phyloP scores from a whole-genome alignment of 2,329 filamentous ascomycete genomes.

The Mycosphaerella arachidis region DNA sequence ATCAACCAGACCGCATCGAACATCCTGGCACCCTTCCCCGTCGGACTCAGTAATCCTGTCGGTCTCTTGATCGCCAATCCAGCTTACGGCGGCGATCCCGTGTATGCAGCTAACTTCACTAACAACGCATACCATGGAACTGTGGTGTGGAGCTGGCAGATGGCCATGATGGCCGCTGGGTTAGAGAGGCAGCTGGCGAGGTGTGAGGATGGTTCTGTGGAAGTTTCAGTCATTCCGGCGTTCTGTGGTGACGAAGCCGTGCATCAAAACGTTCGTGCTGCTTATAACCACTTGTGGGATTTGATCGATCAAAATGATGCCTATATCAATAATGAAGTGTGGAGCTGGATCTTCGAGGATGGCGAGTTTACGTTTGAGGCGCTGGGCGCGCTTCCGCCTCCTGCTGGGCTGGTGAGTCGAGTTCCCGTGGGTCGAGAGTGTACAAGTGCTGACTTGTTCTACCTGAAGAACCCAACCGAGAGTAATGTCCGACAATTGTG shows the following conservation, averaged over 20 bases:
- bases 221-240: constrained; percentile 30
- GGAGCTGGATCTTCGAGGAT: constrained; percentile 56
- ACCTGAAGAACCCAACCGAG: constrained; percentile 36
- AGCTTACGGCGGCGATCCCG: constrained; percentile 48
- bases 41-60: constrained; percentile 53
- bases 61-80: constrained; percentile 60
- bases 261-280: constrained; percentile 38
- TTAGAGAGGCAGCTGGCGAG: constrained; percentile 54
- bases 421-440: too few relatives aligned
- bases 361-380: constrained; percentile 47
- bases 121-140: constrained; percentile 60
- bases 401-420: constrained; percentile 33
- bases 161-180: constrained; percentile 61
- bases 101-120: constrained; percentile 50
- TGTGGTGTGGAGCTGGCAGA: constrained; percentile 61
- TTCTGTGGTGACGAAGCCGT: constrained; percentile 50
- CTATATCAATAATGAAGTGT: constrained; percentile 56
- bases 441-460: not conserved
- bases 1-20: constrained; percentile 55
- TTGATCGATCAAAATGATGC: constrained; percentile 53
- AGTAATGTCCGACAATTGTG: constrained; percentile 44
- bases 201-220: constrained; percentile 34
- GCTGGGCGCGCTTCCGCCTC: constrained; percentile 47
- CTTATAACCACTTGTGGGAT: constrained; percentile 58
- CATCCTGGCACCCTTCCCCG: constrained; percentile 55